Evolutionary conservation across 1,139 yeast species (phyloP), one percentile per base, ranked within the genome.

Genomic region (Nakaseomyces bracarensis): DNA sequence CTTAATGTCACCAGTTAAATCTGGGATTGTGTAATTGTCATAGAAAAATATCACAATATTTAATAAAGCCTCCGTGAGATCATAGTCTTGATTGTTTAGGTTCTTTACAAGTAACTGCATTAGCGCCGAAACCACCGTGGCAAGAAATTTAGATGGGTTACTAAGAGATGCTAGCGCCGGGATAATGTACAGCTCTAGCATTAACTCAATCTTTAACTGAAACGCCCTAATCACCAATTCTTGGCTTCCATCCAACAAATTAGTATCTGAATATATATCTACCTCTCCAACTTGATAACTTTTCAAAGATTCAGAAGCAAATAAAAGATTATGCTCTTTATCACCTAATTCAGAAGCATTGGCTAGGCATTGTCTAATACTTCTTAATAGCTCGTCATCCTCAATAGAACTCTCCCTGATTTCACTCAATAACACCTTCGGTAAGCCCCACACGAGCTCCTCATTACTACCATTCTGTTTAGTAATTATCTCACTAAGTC

Each of bases 51-150:
- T 13, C 8, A 33, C 26, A 5, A 33, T 21, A 8, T 33, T 26
- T 10, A 33, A 18, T 13, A 33, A 13, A n/a, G 26, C 21, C 1
- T 11, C 16, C 3, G 36, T 11, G 2, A 33, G 6, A 20, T 33
- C 26, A 13, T 18, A 10, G 2, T 30, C 34, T 13, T 16, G 14
- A 3, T 15, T 13, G 7, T 21, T 20, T 8, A 33, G 9, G 7
- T 33, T 33, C 7, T 21, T 33, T 16, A 21, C 25, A n/a, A 75
- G 55, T 42, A 74, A 68, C 41, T 75, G 75, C 37, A 79, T 59
- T 36, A 77, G 60, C 0, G 85, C 68, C 1, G 80, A 60, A 0
- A 79, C 67, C 1, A 78, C 74, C 73, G 83, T 80, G 1, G 81
- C 72, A 42, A 89, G 65, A 55, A 84, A 84, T 47, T 83, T 71